Evolutionary conservation across 2,329 filamentous ascomycete species (phyloP).

Genomic region (Hypoxylon sp.): DNA sequence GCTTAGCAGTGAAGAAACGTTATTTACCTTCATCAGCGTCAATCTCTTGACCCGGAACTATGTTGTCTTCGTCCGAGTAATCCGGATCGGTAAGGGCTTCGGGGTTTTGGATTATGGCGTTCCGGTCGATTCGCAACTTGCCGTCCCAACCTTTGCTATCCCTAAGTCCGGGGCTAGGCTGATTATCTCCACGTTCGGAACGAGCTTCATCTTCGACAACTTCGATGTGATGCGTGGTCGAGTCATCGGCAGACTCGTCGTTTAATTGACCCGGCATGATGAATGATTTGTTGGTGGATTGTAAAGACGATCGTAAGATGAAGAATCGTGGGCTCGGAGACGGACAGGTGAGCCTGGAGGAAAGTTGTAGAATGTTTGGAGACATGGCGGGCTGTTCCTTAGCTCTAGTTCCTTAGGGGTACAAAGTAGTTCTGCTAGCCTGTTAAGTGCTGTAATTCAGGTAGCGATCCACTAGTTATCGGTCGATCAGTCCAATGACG

Average conservation of each 20-base stretch:
- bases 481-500: slow-evolving; percentile 26
- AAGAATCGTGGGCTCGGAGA: slow-evolving; percentile 27
- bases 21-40: slow-evolving; percentile 78
- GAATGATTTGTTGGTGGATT: slow-evolving; percentile 16
- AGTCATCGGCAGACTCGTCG: slow-evolving; percentile 47
- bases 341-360: slow-evolving; percentile 25
- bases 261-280: slow-evolving; percentile 54
- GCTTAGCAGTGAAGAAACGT: neutral
- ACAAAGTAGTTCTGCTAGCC: too few species aligned
- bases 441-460: neutral
- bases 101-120: slow-evolving; percentile 75
- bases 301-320: slow-evolving; percentile 14
- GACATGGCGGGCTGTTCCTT: too few species aligned
- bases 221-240: slow-evolving; percentile 55
- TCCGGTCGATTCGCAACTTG: slow-evolving; percentile 78
- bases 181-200: slow-evolving; percentile 51
- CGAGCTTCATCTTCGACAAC: slow-evolving; percentile 54
- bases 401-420: slow-evolving; percentile 4
- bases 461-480: neutral
- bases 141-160: slow-evolving; percentile 83
- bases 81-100: slow-evolving; percentile 86
- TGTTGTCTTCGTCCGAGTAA: slow-evolving; percentile 78
- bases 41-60: slow-evolving; percentile 77
- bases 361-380: slow-evolving; percentile 37
- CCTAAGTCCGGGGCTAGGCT: slow-evolving; percentile 58